Conservation (phyloP, 1,284 basidiomycete species). For the Puccinia sorghi region DNA sequence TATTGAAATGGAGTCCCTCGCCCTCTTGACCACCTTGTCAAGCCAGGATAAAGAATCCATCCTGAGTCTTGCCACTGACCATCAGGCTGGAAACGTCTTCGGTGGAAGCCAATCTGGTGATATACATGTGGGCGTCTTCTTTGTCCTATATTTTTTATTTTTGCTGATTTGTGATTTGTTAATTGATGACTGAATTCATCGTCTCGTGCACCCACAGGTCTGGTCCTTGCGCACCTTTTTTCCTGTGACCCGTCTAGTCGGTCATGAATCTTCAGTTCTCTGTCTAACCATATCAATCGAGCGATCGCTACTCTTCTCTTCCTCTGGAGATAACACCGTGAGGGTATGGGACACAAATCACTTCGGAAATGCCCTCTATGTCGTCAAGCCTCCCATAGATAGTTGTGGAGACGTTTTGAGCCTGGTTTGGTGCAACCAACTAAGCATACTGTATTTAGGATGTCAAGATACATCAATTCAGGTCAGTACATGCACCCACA, state of each 20-base stretch:
- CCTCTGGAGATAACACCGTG: slow-evolving; percentile 47
- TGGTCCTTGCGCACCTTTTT: slow-evolving; percentile 49
- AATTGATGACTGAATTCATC: not conserved
- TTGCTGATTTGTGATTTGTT: not conserved
- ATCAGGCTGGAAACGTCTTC: slow-evolving; percentile 34
- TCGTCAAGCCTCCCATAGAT: slow-evolving; percentile 47
- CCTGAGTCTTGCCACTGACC: slow-evolving; percentile 40
- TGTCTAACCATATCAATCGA: slow-evolving; percentile 42
- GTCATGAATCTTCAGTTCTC: slow-evolving; percentile 48
- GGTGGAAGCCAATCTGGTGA: slow-evolving; percentile 49
- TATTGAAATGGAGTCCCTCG: slow-evolving; percentile 20
- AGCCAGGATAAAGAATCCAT: slow-evolving; percentile 50
- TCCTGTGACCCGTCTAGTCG: slow-evolving; percentile 43
- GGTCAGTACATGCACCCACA: slow-evolving; percentile 9
- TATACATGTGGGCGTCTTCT: slow-evolving; percentile 34
- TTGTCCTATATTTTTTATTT: not conserved
- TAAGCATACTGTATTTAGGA: slow-evolving; percentile 45
- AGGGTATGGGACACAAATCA: slow-evolving; percentile 44
- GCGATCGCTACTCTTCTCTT: slow-evolving; percentile 43
- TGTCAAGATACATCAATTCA: slow-evolving; percentile 50
- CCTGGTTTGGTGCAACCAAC: slow-evolving; percentile 39
- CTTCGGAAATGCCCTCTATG: slow-evolving; percentile 42
- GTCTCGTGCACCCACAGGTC: slow-evolving; percentile 17
- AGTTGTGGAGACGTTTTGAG: slow-evolving; percentile 49
- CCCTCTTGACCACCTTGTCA: slow-evolving; percentile 46